Evolutionary conservation across 441 rosid species (phyloP), one percentile per base, ranked within the genome.

Genomic region (Corymbia citriodora): DNA sequence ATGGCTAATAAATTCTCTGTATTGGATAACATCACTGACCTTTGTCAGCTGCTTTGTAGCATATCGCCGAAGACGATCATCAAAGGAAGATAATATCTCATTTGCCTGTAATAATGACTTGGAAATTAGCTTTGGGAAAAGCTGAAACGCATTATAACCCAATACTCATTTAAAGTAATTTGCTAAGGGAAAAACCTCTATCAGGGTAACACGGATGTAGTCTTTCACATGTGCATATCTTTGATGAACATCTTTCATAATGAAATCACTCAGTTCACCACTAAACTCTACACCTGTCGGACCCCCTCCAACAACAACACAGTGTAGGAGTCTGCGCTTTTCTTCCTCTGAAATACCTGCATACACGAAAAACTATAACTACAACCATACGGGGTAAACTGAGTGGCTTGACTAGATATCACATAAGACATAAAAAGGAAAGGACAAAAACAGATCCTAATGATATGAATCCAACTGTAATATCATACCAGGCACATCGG

Each of bases 231-330:
- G 98, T 31, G 97, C 92, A 88, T 96, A 96, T 95, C 97, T 93
- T 91, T 96, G 94, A 59, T 90, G 96, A 93, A 96, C 99, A 93
- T 97, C 99, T 89, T 85, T 96, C 94, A 88, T 93, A 85, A 97
- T 97, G 88, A 97, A 97, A 91, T 97, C 99, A 92, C 99, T 97
- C 74, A 96, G 96, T 91, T 97, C 99, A 68, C 99, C 99, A 88
- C 99, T 97, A 92, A 97, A 97, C 93, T 97, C 99, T 52, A 97
- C 99, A 70, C 99, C 99, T 1, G 99, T 97, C 4, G 99, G 99
- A 61, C 99, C 99, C 90, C 98, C 99, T 93, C 99, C 99, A 4
- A 97, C 98, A 54, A 97, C 98, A 87, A 97, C 99, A 92, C 99
- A 97, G 87, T 97, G 99, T 65, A 97, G 93, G 89, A 97, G 92